Conservation (phyloP, 148 eudicot species). For the Tetragonia tetragonoides region DNA sequence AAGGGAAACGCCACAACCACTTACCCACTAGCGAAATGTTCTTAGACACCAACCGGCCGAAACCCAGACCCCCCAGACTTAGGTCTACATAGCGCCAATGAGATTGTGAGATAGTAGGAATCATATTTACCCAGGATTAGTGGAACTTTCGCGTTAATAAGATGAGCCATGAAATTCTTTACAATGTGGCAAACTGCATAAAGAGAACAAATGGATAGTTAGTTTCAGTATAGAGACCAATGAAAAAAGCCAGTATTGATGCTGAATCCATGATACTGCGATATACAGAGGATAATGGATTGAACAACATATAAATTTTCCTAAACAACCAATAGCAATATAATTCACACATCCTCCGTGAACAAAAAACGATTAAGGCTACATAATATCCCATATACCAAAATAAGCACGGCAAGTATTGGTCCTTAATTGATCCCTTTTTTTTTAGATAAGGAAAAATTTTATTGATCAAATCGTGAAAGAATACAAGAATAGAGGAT, state of each 20-base stretch:
- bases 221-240: conserved; percentile 19
- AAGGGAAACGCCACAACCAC: too few relatives aligned
- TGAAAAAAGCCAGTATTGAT: neutral
- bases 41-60: too few relatives aligned
- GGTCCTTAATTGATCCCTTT: too few relatives aligned
- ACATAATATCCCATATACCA: too few relatives aligned
- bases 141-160: conserved; percentile 72
- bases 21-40: too few relatives aligned
- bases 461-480: too few relatives aligned
- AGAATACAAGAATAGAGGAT: too few relatives aligned
- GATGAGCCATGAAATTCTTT: conserved; percentile 79
- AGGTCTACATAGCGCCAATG: neutral
- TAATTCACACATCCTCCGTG: neutral
- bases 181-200: conserved; percentile 86
- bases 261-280: conserved; percentile 2
- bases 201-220: conserved; percentile 18
- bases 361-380: neutral
- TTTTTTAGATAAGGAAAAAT: too few relatives aligned
- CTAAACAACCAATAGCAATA: neutral
- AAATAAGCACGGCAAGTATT: too few relatives aligned
- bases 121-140: conserved; percentile 69
- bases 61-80: too few relatives aligned
- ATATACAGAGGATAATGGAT: neutral
- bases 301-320: neutral
- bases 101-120: neutral